A percentile compares a stretch with the other conserved stretches of the same genome.
Conservation (phyloP, 108 stramenopile species). For the Cyclostephanos tholiformis region DNA sequence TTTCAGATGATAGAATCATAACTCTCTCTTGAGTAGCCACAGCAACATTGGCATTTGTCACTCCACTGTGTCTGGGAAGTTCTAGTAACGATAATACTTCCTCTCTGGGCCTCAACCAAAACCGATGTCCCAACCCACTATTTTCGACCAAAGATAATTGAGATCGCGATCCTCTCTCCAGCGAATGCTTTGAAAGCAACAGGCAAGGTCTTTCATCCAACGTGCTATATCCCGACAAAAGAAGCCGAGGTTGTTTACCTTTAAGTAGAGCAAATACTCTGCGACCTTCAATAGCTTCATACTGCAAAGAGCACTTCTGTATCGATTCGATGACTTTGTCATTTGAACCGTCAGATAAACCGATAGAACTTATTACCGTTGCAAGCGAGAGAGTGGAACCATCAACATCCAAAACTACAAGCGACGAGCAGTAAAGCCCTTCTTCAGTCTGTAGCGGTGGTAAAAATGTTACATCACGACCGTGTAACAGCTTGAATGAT, state of each 20-base stretch:
- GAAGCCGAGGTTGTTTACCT: constrained; percentile 50
- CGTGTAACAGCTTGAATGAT: constrained; percentile 50
- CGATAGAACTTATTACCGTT: constrained; percentile 37
- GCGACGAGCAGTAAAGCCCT: constrained; percentile 48
- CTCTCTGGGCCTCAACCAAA: constrained; percentile 71
- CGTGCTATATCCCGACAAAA: constrained; percentile 44
- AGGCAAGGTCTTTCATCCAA: constrained; percentile 53
- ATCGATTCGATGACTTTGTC: constrained; percentile 53
- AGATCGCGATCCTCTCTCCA: constrained; percentile 32
- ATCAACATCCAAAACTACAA: constrained; percentile 61
- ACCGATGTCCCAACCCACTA: constrained; percentile 21
- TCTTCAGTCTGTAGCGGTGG: constrained; percentile 46
- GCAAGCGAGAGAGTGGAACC: constrained; percentile 44
- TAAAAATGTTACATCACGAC: constrained; percentile 73
- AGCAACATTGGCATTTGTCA: constrained; percentile 54
- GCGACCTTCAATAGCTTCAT: constrained; percentile 63
- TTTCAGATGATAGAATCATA: constrained; percentile 63
- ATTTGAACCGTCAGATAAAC: constrained; percentile 21
- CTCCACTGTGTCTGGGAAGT: constrained; percentile 57
- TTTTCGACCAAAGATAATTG: constrained; percentile 46
- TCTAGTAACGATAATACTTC: constrained; percentile 55
- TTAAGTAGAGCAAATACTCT: constrained; percentile 53
- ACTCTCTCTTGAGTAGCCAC: constrained; percentile 71
- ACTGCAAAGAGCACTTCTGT: constrained; percentile 43
- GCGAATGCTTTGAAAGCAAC: constrained; percentile 40